Conservation (phyloP, 2,329 filamentous ascomycete species). For the Colletotrichum destructivum region DNA sequence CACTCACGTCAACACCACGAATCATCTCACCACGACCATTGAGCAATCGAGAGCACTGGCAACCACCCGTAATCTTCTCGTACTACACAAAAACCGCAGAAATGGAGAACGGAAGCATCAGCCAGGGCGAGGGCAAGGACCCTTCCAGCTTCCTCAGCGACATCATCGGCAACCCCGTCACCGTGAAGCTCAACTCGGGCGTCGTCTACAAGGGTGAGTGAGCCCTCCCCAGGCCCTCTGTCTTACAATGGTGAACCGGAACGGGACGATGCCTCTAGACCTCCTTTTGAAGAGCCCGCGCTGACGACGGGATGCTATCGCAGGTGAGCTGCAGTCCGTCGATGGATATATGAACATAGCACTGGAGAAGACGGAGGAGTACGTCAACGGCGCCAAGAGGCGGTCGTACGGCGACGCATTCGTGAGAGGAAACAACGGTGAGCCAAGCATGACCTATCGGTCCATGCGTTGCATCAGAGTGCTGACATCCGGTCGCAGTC, state of each 20-base stretch:
- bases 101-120: constrained; percentile 83
- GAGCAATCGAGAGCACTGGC: neutral
- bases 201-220: constrained; percentile 92
- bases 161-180: constrained; percentile 94
- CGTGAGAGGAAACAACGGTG: constrained; percentile 95
- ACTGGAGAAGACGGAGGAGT: constrained; percentile 94
- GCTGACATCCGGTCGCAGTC: constrained; percentile 59
- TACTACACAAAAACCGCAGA: neutral
- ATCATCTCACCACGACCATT: constrained; percentile 1
- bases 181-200: constrained; percentile 98
- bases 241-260: too few relatives aligned
- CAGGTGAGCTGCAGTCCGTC: constrained; percentile 95
- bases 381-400: constrained; percentile 86
- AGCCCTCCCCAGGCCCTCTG: too few relatives aligned
- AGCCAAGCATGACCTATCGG: constrained; percentile 43
- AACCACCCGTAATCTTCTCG: neutral
- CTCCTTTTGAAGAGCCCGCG: constrained; percentile 38
- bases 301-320: constrained; percentile 19
- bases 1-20: constrained; percentile 17
- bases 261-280: neutral
- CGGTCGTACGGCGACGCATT: constrained; percentile 95
- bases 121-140: constrained; percentile 84
- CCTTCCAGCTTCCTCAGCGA: constrained; percentile 94
- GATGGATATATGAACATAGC: constrained; percentile 99
- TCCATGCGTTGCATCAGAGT: neutral